Base-by-base conservation (phyloP, 2,329 filamentous ascomycete species). In the Neopestalotiopsis rosae region DNA sequence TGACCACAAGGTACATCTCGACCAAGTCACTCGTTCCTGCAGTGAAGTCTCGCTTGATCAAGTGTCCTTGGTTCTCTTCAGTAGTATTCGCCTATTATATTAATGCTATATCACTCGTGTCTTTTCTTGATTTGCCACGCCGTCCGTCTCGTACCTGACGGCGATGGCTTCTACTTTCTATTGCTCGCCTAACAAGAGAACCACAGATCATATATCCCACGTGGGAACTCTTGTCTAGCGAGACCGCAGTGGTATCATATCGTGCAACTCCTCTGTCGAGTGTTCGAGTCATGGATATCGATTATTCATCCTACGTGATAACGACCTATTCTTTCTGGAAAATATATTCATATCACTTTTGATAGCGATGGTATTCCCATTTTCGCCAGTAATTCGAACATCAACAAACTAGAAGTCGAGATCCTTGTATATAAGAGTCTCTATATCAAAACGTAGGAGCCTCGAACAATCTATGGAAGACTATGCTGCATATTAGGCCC, bases 81-180 rank as follows among this genome's bases (percentile, higher is more conserved):
- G 59, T 62, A 40, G 32, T 38, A 62, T 38, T 62, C 59, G 59
- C 13, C 32, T 62, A 40, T 62, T 40, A 38, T 42, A 42, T 62
- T 62, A 7, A 52, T n/a, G 45, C n/a, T 52, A 52, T 52, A 52
- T 52, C n/a, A 17, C 45, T 17, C 45, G 45, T 17, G 59, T 30
- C 28, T 40, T 62, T 28, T 28, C 24, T 28, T 28, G 24, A 28
- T 28, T 40, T 62, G 30, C 59, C 28, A 20, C 59, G 59, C 34
- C 59, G 32, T 62, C 59, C 28, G 17, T 34, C n/a, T 34, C 34
- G n/a, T 20, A 12, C n/a, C n/a, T 20, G 32, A 5, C 32, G 59
- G 30, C 30, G n/a, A 13, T 42, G 28, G 13, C 59, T 24, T 62
- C 30, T 17, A 17, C 32, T 62, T 34, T 62, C 30, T 38, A 5